Evolutionary conservation across 257 asterid species (phyloP), one percentile per base, ranked within the genome.

Genomic region (Solanum sitiens): DNA sequence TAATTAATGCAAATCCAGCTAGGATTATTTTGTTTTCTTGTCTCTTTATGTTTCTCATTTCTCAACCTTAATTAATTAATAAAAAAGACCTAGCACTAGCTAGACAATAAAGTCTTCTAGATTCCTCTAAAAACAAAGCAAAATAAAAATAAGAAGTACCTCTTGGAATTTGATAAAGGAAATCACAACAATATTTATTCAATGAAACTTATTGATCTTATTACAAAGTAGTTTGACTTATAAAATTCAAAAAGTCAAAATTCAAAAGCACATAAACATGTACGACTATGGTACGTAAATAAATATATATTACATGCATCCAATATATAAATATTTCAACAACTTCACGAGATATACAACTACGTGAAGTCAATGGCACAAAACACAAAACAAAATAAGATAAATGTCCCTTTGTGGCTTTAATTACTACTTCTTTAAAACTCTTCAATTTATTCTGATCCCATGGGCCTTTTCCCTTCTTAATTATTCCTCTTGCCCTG

Each of bases 351-450:
- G 14, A 63, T 83, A 75, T 86, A 67, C 37, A 40, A 67, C 18
- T 87, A 87, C 88, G 59, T 68, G 21, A 88, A 89, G 90, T 88
- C 88, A 88, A 89, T 30, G 68, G 30, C 27, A 74, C 83, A 74
- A 65, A 74, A 63, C 61, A 86, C 82, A 37, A 86, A 53, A 86
- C 74, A 74, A n/a, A 65, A 35, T 3, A 37, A 86, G 40, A 50
- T 13, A 79, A 53, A 21, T 37, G 40, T 79, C 9, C 59, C 30
- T 86, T 86, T n/a, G 68, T 32, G 33, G 82, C 68, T 74, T 68
- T 33, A 42, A 13, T 23, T 85, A 47, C 88, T 86, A 35, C 53
- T 72, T 47, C 83, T 50, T 68, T 56, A 47, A 47, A 27, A 47
- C 85, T 45, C 75, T 33, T 71, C 63, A 23, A 77, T 77, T 77